A percentile compares a stretch with the other conserved stretches of the same genome.
Conservation (phyloP, 2,329 filamentous ascomycete species). For the Nothopassalora personata region DNA sequence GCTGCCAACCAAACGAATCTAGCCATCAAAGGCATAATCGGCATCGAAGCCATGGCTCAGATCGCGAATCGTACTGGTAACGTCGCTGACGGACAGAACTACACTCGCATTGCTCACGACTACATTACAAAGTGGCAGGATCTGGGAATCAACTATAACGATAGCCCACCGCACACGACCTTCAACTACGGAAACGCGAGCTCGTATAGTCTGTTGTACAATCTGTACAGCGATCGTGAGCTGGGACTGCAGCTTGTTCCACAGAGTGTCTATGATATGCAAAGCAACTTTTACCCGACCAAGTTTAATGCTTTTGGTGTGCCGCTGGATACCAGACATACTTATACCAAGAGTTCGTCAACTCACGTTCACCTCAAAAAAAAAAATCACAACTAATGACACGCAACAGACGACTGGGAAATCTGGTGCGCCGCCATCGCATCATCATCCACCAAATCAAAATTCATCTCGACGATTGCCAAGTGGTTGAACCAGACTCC, state of each 20-base stretch:
- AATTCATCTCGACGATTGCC: slow-evolving; percentile 46
- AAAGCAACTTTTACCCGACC: slow-evolving; percentile 51
- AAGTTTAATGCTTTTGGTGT: slow-evolving; percentile 47
- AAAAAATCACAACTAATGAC: not conserved
- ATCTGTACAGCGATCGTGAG: slow-evolving; percentile 48
- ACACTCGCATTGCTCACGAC: slow-evolving; percentile 43
- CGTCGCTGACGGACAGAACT: slow-evolving; percentile 39
- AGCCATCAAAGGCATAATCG: slow-evolving; percentile 57
- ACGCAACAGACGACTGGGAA: slow-evolving; percentile 44
- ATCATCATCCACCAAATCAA: slow-evolving; percentile 38
- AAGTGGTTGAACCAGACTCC: slow-evolving; percentile 47
- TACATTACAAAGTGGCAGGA: slow-evolving; percentile 42
- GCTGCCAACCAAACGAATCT: slow-evolving; percentile 52
- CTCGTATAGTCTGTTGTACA: slow-evolving; percentile 47
- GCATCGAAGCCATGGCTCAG: slow-evolving; percentile 53
- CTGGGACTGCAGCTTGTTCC: slow-evolving; percentile 47
- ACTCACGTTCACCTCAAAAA: not conserved
- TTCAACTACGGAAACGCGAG: slow-evolving; percentile 42
- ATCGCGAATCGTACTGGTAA: slow-evolving; percentile 48
- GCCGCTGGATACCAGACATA: slow-evolving; percentile 49
- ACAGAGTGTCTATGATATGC: slow-evolving; percentile 48
- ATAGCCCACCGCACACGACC: slow-evolving; percentile 42
- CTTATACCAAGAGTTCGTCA: slow-evolving; percentile 25
- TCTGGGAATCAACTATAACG: slow-evolving; percentile 26
- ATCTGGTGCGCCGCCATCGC: slow-evolving; percentile 46